Percentiles rank a stretch among this genome's conserved stretches.
These are phyloP conservation scores for Astragalus membranaceus DNA, from an alignment of 306 rosid genomes.

Conservation along the genomic window DNA sequence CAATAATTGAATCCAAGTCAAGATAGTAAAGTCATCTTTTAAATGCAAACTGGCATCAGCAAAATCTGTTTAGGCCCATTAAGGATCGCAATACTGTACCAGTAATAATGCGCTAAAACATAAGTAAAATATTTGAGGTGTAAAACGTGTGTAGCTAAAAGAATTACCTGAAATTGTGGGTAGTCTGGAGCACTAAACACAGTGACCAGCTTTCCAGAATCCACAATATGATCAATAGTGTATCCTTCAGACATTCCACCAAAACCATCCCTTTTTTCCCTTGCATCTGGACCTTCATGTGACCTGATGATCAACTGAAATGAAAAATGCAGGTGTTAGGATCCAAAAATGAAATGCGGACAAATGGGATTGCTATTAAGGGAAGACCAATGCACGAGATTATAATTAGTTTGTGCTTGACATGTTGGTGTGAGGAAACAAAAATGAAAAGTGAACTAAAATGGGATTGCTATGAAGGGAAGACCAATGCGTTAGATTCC, in stretches of 20 bases:
- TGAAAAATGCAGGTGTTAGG: not conserved
- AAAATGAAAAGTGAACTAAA: no score
- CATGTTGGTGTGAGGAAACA: not conserved
- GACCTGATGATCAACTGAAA: conserved; percentile 81
- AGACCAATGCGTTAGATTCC: no score
- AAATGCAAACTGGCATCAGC: not conserved
- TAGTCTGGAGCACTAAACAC: conserved; percentile 92
- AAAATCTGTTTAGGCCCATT: not conserved
- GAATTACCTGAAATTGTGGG: conserved; percentile 81
- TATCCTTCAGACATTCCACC: conserved; percentile 77
- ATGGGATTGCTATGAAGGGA: no score
- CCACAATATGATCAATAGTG: conserved; percentile 85
- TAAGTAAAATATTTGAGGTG: not conserved
- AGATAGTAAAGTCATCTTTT: not conserved
- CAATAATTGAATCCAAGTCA: not conserved
- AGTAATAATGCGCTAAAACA: not conserved
- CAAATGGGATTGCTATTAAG: no score
- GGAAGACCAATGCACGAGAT: not conserved
- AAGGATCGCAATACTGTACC: not conserved
- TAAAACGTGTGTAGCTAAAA: not conserved
- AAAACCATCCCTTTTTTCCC: conserved; percentile 82
- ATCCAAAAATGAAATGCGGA: no score
- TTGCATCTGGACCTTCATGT: conserved; percentile 95
- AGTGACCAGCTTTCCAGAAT: conserved; percentile 82
- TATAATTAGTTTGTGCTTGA: not conserved